Percentiles rank a stretch among this genome's conserved stretches.
Evolutionary conservation across 176 grass and related monocot species (phyloP).

Genomic region (Hyparrhenia diplandra): DNA sequence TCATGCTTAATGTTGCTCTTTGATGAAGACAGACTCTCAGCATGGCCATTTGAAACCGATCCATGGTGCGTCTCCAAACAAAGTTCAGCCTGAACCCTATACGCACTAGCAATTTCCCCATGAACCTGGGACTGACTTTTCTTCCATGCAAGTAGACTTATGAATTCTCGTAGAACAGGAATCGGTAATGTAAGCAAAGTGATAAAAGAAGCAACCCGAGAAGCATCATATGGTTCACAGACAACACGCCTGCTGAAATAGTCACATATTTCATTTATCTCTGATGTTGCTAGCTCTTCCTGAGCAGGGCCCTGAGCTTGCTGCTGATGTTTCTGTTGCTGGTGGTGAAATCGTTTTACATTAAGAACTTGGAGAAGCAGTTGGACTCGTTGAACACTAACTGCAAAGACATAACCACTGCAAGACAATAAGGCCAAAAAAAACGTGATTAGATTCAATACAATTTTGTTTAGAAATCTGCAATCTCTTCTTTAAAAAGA

Average conservation of each 20-base stretch:
- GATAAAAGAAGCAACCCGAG: conserved; percentile 88
- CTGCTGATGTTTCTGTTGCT: conserved; percentile 65
- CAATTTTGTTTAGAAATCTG: conserved; percentile 14
- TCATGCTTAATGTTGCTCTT: conserved; percentile 95
- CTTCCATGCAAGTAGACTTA: conserved; percentile 88
- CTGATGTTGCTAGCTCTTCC: conserved; percentile 66
- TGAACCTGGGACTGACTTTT: conserved; percentile 61
- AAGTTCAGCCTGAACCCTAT: conserved; percentile 61
- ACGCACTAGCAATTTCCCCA: conserved; percentile 44
- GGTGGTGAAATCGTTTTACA: conserved; percentile 91
- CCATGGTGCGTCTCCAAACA: conserved; percentile 78
- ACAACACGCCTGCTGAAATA: conserved; percentile 82
- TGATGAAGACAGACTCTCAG: conserved; percentile 39
- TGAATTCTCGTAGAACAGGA: conserved; percentile 65
- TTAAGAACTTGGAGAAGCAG: conserved; percentile 89
- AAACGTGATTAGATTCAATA: conserved; percentile 18
- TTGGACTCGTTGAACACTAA: conserved; percentile 85
- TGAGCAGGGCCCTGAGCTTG: conserved; percentile 54
- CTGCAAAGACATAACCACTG: conserved; percentile 95
- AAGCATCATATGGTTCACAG: conserved; percentile 90
- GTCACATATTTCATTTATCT: conserved; percentile 85
- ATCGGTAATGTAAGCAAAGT: conserved; percentile 89
- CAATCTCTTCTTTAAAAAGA: background rate
- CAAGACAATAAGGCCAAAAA: conserved; percentile 14
- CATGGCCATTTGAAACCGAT: conserved; percentile 40